Evolutionary conservation across 2,329 filamentous ascomycete genomes (phyloP).

Genomic region (Exophiala sideris): DNA sequence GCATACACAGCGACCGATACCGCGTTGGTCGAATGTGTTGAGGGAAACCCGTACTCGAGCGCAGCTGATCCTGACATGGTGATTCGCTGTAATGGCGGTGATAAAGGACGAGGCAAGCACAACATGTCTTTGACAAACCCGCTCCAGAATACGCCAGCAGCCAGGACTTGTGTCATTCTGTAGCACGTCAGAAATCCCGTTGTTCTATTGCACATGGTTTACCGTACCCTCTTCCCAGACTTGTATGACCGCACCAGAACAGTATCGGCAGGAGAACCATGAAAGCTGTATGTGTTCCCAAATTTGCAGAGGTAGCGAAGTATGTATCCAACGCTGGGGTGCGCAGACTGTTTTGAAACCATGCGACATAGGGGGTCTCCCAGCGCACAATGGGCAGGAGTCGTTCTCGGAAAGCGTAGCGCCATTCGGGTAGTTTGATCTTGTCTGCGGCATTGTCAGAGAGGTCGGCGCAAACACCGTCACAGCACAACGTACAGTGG

Average conservation of each 20-base stretch:
- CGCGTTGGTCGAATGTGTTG: slow-evolving; percentile 94
- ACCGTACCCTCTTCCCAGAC: slow-evolving; percentile 79
- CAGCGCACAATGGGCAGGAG: slow-evolving; percentile 83
- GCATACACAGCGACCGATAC: slow-evolving; percentile 88
- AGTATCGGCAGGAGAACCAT: slow-evolving; percentile 92
- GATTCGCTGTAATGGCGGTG: slow-evolving; percentile 86
- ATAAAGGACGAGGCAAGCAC: slow-evolving; percentile 86
- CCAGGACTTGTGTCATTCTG: slow-evolving; percentile 66
- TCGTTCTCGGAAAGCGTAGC: slow-evolving; percentile 76
- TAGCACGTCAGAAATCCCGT: slow-evolving; percentile 12
- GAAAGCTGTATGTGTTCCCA: slow-evolving; percentile 97
- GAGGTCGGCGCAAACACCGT: not conserved
- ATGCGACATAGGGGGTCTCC: slow-evolving; percentile 93
- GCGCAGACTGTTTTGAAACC: slow-evolving; percentile 74
- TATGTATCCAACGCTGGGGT: slow-evolving; percentile 87
- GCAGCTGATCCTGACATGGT: slow-evolving; percentile 96
- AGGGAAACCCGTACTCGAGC: slow-evolving; percentile 95
- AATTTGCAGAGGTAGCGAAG: slow-evolving; percentile 93
- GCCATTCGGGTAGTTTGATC: slow-evolving; percentile 78
- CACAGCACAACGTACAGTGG: slow-evolving; percentile 56
- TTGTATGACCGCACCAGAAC: slow-evolving; percentile 92
- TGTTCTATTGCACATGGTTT: slow-evolving; percentile 1
- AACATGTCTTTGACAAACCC: slow-evolving; percentile 93
- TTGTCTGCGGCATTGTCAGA: slow-evolving; percentile 59
- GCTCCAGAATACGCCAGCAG: slow-evolving; percentile 77